Percentiles rank a stretch among this genome's conserved stretches.
These are phyloP conservation scores for Galerina marginata DNA, from an alignment of 768 basidiomycete genomes.

Conservation along the genomic window DNA sequence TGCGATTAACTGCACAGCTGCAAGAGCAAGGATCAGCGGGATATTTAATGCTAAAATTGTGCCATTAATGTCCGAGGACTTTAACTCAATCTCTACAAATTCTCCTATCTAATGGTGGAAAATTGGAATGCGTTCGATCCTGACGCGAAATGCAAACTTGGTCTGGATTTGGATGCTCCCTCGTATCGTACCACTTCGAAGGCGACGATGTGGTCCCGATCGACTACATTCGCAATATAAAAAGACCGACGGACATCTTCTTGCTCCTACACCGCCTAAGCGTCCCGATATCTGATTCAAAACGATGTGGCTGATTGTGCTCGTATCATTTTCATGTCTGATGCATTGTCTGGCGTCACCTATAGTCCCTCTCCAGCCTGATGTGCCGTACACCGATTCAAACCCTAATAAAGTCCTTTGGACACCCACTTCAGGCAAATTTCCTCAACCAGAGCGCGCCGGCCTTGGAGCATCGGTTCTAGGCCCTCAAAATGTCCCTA, in stretches of 20 bases:
- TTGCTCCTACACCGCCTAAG: no score
- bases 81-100: background rate
- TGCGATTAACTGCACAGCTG: no score
- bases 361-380: conserved; percentile 20
- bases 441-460: conserved; percentile 50
- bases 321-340: background rate
- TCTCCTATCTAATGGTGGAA: background rate
- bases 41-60: no score
- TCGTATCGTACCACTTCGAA: no score
- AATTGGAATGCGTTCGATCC: no score
- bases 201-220: no score
- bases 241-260: no score
- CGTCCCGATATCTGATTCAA: background rate
- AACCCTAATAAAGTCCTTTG: conserved; percentile 27
- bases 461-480: conserved; percentile 51
- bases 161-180: no score
- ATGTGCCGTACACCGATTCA: conserved; percentile 25
- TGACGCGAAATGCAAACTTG: no score
- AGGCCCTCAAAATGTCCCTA: conserved; percentile 60
- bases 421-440: conserved; percentile 20
- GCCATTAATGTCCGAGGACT: conserved; percentile 15
- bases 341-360: conserved; percentile 13
- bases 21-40: background rate
- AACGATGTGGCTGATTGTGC: background rate
- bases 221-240: no score